These are phyloP conservation scores for Microbotryum violaceum DNA, from an alignment of 1,284 basidiomycete species.

Conservation along the genomic window DNA sequence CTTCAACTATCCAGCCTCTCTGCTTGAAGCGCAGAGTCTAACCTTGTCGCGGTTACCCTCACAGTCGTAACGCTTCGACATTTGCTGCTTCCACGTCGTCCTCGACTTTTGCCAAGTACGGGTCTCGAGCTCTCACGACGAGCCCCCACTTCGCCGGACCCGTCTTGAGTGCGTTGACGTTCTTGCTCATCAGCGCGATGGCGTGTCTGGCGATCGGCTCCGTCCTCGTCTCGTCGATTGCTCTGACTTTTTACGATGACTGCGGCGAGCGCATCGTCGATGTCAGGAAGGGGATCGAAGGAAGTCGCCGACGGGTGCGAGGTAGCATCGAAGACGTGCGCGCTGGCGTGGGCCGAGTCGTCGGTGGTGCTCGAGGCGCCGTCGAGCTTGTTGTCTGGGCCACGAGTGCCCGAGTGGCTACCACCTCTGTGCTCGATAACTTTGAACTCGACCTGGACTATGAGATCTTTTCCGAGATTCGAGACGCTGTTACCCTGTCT, in stretches of 20 bases:
- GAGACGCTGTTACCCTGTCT: background rate
- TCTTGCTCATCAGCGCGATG: conserved; percentile 22
- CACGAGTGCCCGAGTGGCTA: background rate
- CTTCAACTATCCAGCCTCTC: background rate
- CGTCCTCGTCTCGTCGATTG: conserved; percentile 21
- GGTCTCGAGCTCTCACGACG: too few relatives aligned
- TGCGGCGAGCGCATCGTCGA: conserved; percentile 6
- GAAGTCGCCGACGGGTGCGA: conserved; percentile 3
- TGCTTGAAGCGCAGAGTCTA: background rate
- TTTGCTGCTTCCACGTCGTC: too few relatives aligned
- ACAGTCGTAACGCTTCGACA: too few relatives aligned
- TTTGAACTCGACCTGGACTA: background rate
- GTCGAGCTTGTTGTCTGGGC: conserved; percentile 18
- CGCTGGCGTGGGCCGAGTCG: conserved; percentile 15
- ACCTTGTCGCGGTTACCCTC: background rate
- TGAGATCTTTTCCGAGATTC: background rate
- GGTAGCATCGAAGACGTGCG: conserved; percentile 16
- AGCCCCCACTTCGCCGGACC: conserved; percentile 7
- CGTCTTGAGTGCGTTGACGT: conserved; percentile 14
- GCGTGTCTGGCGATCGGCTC: conserved; percentile 15
- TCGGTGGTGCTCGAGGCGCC: conserved; percentile 18
- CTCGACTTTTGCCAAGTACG: too few relatives aligned
- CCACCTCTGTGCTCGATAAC: too few relatives aligned
- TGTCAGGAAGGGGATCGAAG: conserved; percentile 3
- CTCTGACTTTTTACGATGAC: conserved; percentile 27